These are phyloP conservation scores for Speleostelium caveatum DNA, from an alignment of 78 protist genomes.

Conservation along the genomic window DNA sequence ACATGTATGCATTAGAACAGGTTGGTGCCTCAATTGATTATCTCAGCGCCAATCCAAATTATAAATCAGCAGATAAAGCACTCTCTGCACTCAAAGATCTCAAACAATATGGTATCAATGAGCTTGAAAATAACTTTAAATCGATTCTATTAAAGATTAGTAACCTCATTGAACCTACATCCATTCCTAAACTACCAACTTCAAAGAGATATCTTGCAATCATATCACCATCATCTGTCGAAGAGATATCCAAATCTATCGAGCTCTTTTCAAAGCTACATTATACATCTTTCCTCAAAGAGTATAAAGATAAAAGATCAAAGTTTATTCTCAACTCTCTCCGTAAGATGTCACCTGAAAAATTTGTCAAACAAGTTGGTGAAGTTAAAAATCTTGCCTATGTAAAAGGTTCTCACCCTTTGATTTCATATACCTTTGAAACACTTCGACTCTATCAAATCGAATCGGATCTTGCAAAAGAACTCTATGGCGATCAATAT, in stretches of 20 bases:
- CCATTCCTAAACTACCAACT: conserved; percentile 31
- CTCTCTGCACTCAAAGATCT: conserved; percentile 23
- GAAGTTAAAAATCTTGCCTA: conserved; percentile 64
- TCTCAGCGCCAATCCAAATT: neutral
- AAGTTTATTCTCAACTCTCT: conserved; percentile 44
- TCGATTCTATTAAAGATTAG: conserved; percentile 45
- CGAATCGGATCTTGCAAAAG: conserved; percentile 53
- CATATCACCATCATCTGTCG: conserved; percentile 20
- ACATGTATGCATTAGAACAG: conserved; percentile 59
- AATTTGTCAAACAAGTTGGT: conserved; percentile 26
- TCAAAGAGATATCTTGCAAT: conserved; percentile 43
- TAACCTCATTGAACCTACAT: conserved; percentile 32
- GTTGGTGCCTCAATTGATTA: conserved; percentile 51
- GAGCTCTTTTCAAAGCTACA: conserved; percentile 42
- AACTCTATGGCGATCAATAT: conserved; percentile 63
- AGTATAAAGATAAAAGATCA: conserved; percentile 58
- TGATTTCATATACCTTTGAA: conserved; percentile 22
- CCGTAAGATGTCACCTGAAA: conserved; percentile 65
- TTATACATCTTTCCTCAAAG: conserved; percentile 13
- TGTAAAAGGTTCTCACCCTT: conserved; percentile 68
- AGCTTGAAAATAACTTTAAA: conserved; percentile 48
- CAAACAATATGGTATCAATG: conserved; percentile 26
- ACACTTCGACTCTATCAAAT: conserved; percentile 66
- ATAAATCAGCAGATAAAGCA: conserved; percentile 42
- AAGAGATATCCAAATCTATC: conserved; percentile 57